Conservation (phyloP, 768 basidiomycete species). For the Lentinus brumalis region DNA sequence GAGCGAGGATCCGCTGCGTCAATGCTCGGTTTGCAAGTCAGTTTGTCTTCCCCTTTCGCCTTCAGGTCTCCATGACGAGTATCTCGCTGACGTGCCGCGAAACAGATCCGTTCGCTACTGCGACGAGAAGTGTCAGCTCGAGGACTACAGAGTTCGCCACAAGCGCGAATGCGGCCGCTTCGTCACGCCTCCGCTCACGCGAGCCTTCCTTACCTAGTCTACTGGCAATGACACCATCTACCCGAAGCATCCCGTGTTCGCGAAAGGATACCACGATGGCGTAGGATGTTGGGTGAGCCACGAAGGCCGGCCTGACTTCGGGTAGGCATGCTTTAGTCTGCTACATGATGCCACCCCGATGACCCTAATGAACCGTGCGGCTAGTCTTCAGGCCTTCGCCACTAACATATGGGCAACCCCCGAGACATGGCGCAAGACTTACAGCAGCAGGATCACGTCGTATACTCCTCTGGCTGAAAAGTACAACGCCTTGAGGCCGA, state of each 20-base stretch:
- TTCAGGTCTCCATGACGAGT: too few species aligned
- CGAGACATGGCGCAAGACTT: too few species aligned
- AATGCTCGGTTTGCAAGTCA: too few species aligned
- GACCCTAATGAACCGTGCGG: too few species aligned
- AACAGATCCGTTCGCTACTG: not conserved
- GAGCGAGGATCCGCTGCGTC: too few species aligned
- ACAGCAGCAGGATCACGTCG: too few species aligned
- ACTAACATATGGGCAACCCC: too few species aligned
- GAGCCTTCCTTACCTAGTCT: constrained; percentile 1
- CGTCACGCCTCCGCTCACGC: constrained; percentile 2
- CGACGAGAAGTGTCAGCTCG: constrained; percentile 6
- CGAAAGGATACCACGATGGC: constrained; percentile 3
- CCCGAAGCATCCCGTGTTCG: constrained; percentile 4
- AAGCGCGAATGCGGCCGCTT: constrained; percentile 13
- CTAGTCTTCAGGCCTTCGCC: too few species aligned
- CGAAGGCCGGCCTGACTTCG: constrained; percentile 1
- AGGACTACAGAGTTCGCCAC: constrained; percentile 4
- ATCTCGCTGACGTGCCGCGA: too few species aligned
- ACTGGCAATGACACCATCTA: not conserved
- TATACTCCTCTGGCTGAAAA: not conserved
- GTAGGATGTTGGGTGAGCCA: constrained; percentile 10
- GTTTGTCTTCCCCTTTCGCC: too few species aligned
- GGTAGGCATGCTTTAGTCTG: not conserved
- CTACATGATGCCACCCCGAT: too few species aligned
- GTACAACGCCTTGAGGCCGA: constrained; percentile 1